A percentile compares a stretch with the other conserved stretches of the same genome.
phyloP scores from a whole-genome alignment of 305 asterid species.

The Stenogyne calaminthoides region DNA sequence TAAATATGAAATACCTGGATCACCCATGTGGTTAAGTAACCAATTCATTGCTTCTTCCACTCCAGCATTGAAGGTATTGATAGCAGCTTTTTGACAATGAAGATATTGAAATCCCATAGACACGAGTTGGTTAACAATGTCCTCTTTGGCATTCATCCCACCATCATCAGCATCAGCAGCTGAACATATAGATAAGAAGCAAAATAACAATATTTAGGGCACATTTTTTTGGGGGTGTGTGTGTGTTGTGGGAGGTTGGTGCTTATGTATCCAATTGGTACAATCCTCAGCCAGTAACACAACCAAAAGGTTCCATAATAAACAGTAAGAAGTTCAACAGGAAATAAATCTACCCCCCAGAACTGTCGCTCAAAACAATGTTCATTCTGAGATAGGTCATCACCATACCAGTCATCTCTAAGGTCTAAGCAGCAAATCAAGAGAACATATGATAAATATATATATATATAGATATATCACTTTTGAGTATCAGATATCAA shows the following conservation, averaged over 20 bases:
- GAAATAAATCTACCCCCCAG: no score
- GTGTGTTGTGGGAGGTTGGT: no score
- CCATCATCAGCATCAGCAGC: constrained; percentile 58
- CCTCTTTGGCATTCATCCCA: constrained; percentile 55
- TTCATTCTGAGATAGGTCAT: background rate
- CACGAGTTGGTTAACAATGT: constrained; percentile 75
- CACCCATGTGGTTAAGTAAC: constrained; percentile 86
- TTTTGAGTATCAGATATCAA: background rate
- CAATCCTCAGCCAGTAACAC: no score
- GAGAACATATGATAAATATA: background rate
- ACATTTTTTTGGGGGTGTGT: no score
- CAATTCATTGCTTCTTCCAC: constrained; percentile 89
- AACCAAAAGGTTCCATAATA: no score
- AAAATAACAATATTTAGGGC: constrained; percentile 14
- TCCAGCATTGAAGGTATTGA: constrained; percentile 79
- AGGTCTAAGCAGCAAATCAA: constrained; percentile 3
- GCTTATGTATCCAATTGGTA: no score
- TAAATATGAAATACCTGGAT: constrained; percentile 61
- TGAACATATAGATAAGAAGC: constrained; percentile 36
- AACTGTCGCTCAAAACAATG: background rate
- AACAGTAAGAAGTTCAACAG: no score
- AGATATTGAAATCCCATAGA: constrained; percentile 85
- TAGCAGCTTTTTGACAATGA: constrained; percentile 93
- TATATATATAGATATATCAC: background rate
- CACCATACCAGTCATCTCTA: background rate